Evolutionary conservation across 129 eudicot genomes (phyloP).

Genomic region (Chrysanthemum lavandulifolium): DNA sequence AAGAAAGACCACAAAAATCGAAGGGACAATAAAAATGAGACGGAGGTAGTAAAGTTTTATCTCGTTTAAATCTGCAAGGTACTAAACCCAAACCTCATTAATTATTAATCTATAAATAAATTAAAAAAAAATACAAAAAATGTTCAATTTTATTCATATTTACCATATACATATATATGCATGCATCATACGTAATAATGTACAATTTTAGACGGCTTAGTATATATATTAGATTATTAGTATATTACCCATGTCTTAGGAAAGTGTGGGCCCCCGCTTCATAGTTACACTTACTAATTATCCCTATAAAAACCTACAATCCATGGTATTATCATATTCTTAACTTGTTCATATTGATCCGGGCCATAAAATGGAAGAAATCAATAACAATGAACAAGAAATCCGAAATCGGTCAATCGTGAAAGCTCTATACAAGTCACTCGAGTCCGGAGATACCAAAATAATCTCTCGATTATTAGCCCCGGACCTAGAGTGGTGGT

Average conservation of each 20-base stretch:
- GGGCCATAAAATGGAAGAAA: conserved; percentile 14
- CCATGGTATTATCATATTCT: conserved; percentile 3
- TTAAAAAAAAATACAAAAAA: no score
- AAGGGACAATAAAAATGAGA: no score
- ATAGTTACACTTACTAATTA: conserved; percentile 3
- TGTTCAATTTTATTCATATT: no score
- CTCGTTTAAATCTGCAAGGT: no score
- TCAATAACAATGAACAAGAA: conserved; percentile 19
- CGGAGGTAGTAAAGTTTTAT: no score
- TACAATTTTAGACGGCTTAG: neutral
- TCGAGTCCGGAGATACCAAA: conserved; percentile 47
- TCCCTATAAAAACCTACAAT: conserved; percentile 29
- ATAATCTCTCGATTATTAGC: conserved; percentile 38
- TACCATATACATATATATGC: no score
- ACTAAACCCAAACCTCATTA: no score
- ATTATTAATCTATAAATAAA: no score
- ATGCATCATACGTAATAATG: neutral
- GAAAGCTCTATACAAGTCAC: conserved; percentile 52
- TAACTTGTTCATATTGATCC: neutral
- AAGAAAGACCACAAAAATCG: no score
- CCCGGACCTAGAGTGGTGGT: conserved; percentile 77
- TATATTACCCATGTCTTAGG: neutral
- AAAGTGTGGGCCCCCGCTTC: conserved; percentile 30
- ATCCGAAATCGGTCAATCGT: conserved; percentile 49
- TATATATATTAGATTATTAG: neutral